phyloP scores from a whole-genome alignment of 2,329 filamentous ascomycete genomes.

The Pestalotiopsis sp. region DNA sequence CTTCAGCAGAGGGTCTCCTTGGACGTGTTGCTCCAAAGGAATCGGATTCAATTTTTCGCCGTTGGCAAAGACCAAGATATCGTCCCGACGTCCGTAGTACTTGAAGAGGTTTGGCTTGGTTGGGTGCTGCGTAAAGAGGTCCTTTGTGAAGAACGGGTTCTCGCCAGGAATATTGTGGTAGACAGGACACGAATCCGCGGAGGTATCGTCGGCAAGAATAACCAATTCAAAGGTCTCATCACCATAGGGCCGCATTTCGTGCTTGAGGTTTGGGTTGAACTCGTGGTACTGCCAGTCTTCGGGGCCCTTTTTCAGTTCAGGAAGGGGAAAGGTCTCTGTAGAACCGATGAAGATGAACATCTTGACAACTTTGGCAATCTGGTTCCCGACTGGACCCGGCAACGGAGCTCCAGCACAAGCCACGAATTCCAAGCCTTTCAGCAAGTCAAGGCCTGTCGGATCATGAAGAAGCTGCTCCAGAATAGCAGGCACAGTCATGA shows the following conservation, averaged over 20 bases:
- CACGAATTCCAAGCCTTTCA: slow-evolving; percentile 21
- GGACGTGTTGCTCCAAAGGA: slow-evolving; percentile 5
- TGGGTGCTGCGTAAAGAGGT: slow-evolving; percentile 40
- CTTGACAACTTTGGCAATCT: slow-evolving; percentile 15
- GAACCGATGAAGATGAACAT: slow-evolving; percentile 22
- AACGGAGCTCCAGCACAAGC: slow-evolving; percentile 21
- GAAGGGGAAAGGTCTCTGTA: slow-evolving; percentile 23
- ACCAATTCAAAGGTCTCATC: slow-evolving; percentile 28
- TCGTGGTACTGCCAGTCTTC: slow-evolving; percentile 37
- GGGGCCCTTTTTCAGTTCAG: slow-evolving; percentile 18
- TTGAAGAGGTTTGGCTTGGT: slow-evolving; percentile 36
- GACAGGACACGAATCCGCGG: slow-evolving; percentile 22
- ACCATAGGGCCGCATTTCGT: slow-evolving; percentile 27
- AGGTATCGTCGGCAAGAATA: slow-evolving; percentile 23
- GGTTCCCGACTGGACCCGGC: slow-evolving; percentile 15
- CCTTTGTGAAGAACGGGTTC: slow-evolving; percentile 36
- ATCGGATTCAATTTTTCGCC: slow-evolving; percentile 34
- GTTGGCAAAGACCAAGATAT: slow-evolving; percentile 44
- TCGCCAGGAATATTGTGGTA: slow-evolving; percentile 37
- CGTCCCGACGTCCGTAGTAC: slow-evolving; percentile 40
- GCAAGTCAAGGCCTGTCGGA: slow-evolving; percentile 19
- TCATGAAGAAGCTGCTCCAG: slow-evolving; percentile 21
- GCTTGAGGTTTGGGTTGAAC: slow-evolving; percentile 23
- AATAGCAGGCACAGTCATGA: slow-evolving; percentile 19
- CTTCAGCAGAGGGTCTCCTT: background rate